These are phyloP conservation scores for Calamus simplicifolius DNA, from an alignment of 176 grass and related monocot species.

Conservation along the genomic window DNA sequence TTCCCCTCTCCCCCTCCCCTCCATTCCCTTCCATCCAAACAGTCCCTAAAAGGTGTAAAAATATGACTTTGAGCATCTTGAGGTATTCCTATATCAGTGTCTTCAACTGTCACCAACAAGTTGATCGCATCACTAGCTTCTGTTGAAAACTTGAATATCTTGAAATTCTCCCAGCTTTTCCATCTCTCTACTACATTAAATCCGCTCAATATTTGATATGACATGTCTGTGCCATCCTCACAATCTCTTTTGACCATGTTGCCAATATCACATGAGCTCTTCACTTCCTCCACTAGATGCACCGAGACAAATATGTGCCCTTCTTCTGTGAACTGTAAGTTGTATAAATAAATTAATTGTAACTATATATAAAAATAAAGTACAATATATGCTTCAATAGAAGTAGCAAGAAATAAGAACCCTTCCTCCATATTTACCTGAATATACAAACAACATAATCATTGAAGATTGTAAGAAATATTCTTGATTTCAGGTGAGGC, in stretches of 20 bases:
- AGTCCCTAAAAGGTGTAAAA: constrained; percentile 75
- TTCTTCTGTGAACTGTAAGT: constrained; percentile 58
- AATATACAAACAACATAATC: no score
- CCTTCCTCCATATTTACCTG: no score
- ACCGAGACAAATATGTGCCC: constrained; percentile 70
- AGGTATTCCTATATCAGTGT: constrained; percentile 71
- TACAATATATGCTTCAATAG: no score
- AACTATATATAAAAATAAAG: no score
- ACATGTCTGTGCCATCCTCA: not conserved
- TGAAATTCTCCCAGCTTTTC: constrained; percentile 42
- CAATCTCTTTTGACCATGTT: constrained; percentile 15
- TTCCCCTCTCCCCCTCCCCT: no score
- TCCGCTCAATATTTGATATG: constrained; percentile 50
- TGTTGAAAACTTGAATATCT: constrained; percentile 27
- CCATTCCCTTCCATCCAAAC: no score
- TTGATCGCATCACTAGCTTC: constrained; percentile 28
- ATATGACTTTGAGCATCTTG: constrained; percentile 48
- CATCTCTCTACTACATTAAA: constrained; percentile 36
- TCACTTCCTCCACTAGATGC: constrained; percentile 57
- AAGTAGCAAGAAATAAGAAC: no score
- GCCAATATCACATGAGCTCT: constrained; percentile 15
- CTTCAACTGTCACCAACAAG: constrained; percentile 59
- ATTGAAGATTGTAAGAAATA: no score
- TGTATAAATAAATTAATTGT: not conserved
- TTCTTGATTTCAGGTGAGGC: no score